phyloP scores from a whole-genome alignment of 2,329 filamentous ascomycete genomes.

The Pestalotiopsis sp. region DNA sequence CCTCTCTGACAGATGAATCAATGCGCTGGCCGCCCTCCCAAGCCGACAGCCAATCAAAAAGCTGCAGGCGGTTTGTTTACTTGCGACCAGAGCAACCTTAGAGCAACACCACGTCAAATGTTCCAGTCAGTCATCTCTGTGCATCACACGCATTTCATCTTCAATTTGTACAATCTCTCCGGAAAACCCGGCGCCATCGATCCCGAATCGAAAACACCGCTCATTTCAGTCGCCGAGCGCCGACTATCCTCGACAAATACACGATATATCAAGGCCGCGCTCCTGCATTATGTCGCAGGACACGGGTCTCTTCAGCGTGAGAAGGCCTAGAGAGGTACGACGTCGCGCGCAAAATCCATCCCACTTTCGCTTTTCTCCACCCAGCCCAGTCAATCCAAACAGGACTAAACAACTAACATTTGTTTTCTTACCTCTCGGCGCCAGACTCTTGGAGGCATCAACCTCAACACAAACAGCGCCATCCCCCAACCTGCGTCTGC shows the following conservation, averaged over 20 bases:
- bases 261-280: not conserved
- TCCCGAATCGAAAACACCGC: not conserved
- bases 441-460: slow-evolving; percentile 86
- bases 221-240: not conserved
- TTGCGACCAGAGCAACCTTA: slow-evolving; percentile 13
- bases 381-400: not conserved
- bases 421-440: slow-evolving; percentile 14
- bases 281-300: slow-evolving; percentile 77
- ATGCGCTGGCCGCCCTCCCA: not conserved
- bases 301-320: slow-evolving; percentile 86
- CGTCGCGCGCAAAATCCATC: slow-evolving; percentile 18
- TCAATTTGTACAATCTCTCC: not conserved
- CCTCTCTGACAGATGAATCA: no score
- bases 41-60: slow-evolving; percentile 8
- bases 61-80: slow-evolving; percentile 16
- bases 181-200: not conserved
- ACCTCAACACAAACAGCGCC: slow-evolving; percentile 67
- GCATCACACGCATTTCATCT: not conserved
- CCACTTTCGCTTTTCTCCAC: not conserved
- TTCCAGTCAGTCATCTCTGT: not conserved
- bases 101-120: slow-evolving; percentile 9
- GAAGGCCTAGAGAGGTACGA: slow-evolving; percentile 85
- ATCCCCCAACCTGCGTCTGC: slow-evolving; percentile 88
- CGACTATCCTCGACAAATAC: not conserved
- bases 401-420: not conserved